These are phyloP conservation scores for Hippophae rhamnoides DNA, from an alignment of 306 rosid species.

Conservation along the genomic window DNA sequence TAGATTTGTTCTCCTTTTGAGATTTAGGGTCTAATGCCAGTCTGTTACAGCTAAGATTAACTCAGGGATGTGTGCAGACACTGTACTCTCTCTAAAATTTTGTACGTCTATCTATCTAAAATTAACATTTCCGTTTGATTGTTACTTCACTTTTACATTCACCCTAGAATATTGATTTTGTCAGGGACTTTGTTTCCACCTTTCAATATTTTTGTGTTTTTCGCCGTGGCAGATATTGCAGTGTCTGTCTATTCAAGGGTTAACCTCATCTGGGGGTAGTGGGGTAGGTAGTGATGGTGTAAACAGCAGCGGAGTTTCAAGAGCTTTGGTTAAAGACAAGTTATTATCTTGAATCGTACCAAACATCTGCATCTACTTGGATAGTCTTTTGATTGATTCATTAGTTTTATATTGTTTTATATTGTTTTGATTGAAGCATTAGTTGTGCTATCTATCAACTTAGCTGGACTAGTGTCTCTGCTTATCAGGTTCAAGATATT, in stretches of 20 bases:
- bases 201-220: background rate
- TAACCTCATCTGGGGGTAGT: constrained; percentile 62
- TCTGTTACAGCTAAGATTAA: too few species aligned
- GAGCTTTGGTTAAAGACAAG: constrained; percentile 91
- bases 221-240: constrained; percentile 59
- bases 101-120: too few species aligned
- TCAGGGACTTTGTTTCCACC: background rate
- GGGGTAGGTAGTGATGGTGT: constrained; percentile 54
- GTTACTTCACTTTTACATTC: background rate
- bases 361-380: too few species aligned
- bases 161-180: background rate
- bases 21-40: too few species aligned
- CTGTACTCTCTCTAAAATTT: too few species aligned
- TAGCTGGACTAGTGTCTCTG: constrained; percentile 1
- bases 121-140: background rate
- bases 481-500: constrained; percentile 64
- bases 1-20: too few species aligned
- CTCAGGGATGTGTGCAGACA: too few species aligned
- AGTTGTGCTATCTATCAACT: constrained; percentile 9
- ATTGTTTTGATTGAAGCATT: too few species aligned
- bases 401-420: background rate
- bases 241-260: constrained; percentile 64
- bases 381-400: background rate
- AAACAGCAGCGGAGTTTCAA: constrained; percentile 77
- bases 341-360: constrained; percentile 8